A percentile compares a stretch with the other conserved stretches of the same genome.
phyloP scores from a whole-genome alignment of 768 basidiomycete species.

The Calocybe cyanea region DNA sequence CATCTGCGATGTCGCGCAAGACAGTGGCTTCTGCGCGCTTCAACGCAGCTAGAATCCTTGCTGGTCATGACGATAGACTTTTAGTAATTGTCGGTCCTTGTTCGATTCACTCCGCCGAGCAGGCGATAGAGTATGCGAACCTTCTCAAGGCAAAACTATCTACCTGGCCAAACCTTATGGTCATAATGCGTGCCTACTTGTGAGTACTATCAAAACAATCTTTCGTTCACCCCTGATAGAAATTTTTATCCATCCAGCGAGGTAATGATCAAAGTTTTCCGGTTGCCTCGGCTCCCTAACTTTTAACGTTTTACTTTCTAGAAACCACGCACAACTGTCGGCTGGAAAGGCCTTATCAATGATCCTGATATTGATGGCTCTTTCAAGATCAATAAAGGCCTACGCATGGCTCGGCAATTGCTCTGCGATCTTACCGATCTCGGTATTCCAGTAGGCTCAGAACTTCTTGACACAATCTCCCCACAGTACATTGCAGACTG shows the following conservation, averaged over 20 bases:
- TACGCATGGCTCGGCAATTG: conserved; percentile 81
- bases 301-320: conserved; percentile 26
- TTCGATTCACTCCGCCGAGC: conserved; percentile 86
- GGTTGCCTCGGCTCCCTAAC: too few relatives aligned
- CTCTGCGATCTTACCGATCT: conserved; percentile 87
- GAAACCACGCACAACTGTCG: conserved; percentile 97
- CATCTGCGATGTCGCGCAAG: conserved; percentile 57
- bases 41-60: conserved; percentile 72
- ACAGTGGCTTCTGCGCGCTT: conserved; percentile 81
- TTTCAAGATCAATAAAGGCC: conserved; percentile 96
- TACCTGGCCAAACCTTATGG: conserved; percentile 71
- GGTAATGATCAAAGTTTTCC: conserved; percentile 14
- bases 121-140: conserved; percentile 81
- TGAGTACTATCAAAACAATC: conserved; percentile 37
- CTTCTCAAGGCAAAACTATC: conserved; percentile 65
- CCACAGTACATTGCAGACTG: conserved; percentile 84
- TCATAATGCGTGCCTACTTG: conserved; percentile 98
- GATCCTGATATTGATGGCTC: conserved; percentile 95
- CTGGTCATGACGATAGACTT: conserved; percentile 81
- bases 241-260: conserved; percentile 25
- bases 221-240: background rate
- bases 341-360: conserved; percentile 95
- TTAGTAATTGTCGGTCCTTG: conserved; percentile 95
- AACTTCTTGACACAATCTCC: conserved; percentile 76
- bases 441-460: conserved; percentile 92